phyloP scores from a whole-genome alignment of 768 basidiomycete genomes.

The Dacryopinax primogenitus region DNA sequence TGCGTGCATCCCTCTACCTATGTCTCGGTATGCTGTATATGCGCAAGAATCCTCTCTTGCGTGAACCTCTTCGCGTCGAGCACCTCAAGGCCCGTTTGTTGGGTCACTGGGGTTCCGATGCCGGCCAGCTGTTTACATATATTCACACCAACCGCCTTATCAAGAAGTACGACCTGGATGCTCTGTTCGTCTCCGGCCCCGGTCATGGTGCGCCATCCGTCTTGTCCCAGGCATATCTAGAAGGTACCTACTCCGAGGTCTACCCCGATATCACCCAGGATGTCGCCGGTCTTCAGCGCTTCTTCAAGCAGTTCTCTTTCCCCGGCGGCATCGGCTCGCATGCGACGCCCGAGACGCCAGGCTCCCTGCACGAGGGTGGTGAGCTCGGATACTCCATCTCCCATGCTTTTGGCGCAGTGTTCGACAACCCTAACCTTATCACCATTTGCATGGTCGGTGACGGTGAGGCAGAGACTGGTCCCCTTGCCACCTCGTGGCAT shows the following conservation, averaged over 20 bases:
- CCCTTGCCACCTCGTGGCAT: slow-evolving; percentile 65
- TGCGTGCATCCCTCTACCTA: slow-evolving; percentile 23
- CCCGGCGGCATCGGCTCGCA: slow-evolving; percentile 77
- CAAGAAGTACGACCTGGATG: slow-evolving; percentile 45
- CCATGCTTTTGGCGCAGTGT: slow-evolving; percentile 75
- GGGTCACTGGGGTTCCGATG: slow-evolving; percentile 71
- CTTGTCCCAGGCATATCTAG: slow-evolving; percentile 75
- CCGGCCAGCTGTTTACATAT: slow-evolving; percentile 56
- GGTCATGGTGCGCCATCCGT: slow-evolving; percentile 81
- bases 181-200: slow-evolving; percentile 70
- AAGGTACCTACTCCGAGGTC: slow-evolving; percentile 50
- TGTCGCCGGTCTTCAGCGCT: slow-evolving; percentile 35
- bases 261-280: slow-evolving; percentile 32
- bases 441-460: slow-evolving; percentile 76
- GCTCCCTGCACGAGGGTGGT: slow-evolving; percentile 77
- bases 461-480: slow-evolving; percentile 73
- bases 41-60: slow-evolving; percentile 54
- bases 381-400: slow-evolving; percentile 82
- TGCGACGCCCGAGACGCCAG: slow-evolving; percentile 66
- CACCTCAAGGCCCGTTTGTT: slow-evolving; percentile 72
- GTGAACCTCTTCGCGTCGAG: slow-evolving; percentile 43
- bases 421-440: slow-evolving; percentile 82
- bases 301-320: slow-evolving; percentile 42
- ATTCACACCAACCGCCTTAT: slow-evolving; percentile 55
- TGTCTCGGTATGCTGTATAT: slow-evolving; percentile 71